Base-by-base conservation (phyloP, 805 yeast genomes). In the Priceomyces castillae region DNA sequence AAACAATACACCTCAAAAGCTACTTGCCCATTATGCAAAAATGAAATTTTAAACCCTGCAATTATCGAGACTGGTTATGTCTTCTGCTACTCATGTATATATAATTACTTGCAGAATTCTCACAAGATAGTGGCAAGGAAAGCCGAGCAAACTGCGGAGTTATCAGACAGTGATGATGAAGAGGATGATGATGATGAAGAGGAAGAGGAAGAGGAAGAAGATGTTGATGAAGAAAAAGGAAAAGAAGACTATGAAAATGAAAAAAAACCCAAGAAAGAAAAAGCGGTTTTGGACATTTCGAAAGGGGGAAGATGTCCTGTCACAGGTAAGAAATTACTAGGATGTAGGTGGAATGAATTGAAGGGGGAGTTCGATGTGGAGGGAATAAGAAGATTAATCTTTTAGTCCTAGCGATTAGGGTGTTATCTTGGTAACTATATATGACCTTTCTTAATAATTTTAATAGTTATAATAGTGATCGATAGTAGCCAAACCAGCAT, bases 21-120 rank as follows among this genome's bases (percentile, higher is more conserved):
- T 11, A 36, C 49, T 2, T 92, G 97, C 63, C 87, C 90, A 1
- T 58, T 92, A 11, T 92, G 98, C 57, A 64, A 75, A 20, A 63
- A 78, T 9, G 68, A 61, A 14, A 77, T 90, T 11, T 77, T 76
- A 25, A 89, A 87, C 53, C 96, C 96, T 3, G 88, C 96, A 0
- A 78, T 85, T 10, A 80, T 92, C 28, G 98, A 90, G 58, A 89
- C 98, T 0, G 99, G 99, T 0, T 82, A 81, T 49, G 95, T 89
- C 0, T 86, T 84, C 52, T 90, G 97, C 62, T 90, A 90, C 62
- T 80, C 87, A 10, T 94, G 98, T 62, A 88, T 90, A 12, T 80
- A 80, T 56, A 76, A 77, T 39, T 78, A 78, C 55, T 67, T 90
- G 36, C 71, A 77, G 22, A 73, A 77, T 35, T 69, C 75, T 1